These are phyloP conservation scores for Penicillium sp. DNA, from an alignment of 2,329 filamentous ascomycete genomes.

Conservation along the genomic window DNA sequence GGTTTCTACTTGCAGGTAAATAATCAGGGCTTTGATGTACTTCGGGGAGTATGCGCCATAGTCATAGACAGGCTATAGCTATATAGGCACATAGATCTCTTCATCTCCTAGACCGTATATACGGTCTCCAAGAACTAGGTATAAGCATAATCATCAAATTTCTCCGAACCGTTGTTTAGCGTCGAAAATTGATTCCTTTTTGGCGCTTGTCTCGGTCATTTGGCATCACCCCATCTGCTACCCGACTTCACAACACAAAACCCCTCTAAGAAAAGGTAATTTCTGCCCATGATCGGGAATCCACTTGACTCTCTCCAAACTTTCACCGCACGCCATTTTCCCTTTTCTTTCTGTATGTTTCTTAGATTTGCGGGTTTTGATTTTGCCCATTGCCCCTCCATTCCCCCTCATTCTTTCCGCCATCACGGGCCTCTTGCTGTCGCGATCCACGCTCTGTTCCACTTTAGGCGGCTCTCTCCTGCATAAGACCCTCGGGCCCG, in stretches of 20 bases:
- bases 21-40: too few species aligned
- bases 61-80: too few species aligned
- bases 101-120: too few species aligned
- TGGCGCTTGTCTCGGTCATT: conserved; percentile 18
- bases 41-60: too few species aligned
- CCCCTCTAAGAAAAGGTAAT: background rate
- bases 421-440: conserved; percentile 10
- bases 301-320: background rate
- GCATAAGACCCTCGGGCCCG: conserved; percentile 7
- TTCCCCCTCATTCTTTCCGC: background rate
- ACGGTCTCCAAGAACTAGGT: too few species aligned
- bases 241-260: background rate
- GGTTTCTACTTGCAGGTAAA: background rate
- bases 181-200: background rate
- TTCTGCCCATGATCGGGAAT: background rate
- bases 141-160: background rate
- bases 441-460: conserved; percentile 2
- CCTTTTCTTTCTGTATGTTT: background rate
- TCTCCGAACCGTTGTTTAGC: background rate
- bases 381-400: background rate
- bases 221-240: background rate
- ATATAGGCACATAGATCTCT: too few species aligned
- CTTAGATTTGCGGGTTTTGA: background rate
- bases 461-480: conserved; percentile 14
- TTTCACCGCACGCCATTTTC: background rate